A percentile compares a stretch with the other conserved stretches of the same genome.
Conservation (phyloP, 768 basidiomycete species). For the Pleurotus cornucopiae region DNA sequence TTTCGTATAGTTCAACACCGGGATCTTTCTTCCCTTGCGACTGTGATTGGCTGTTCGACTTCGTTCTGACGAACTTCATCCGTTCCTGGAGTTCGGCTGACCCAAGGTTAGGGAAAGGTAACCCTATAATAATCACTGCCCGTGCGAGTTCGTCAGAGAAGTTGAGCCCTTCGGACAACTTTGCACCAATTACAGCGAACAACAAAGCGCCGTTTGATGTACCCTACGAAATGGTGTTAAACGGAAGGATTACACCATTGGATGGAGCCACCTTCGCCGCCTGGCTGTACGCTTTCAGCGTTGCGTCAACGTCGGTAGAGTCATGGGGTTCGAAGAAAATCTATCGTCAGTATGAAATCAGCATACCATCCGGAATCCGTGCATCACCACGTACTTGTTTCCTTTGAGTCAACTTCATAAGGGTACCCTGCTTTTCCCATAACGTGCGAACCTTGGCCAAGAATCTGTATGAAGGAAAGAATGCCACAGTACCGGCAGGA, state of each 20-base stretch:
- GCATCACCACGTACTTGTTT: conserved; percentile 57
- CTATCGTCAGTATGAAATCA: conserved; percentile 31
- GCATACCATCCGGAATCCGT: background rate
- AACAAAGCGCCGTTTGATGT: conserved; percentile 67
- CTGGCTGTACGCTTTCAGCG: conserved; percentile 67
- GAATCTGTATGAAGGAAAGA: conserved; percentile 90
- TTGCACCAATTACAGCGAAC: conserved; percentile 94
- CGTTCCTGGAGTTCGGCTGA: conserved; percentile 89
- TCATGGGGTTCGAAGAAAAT: conserved; percentile 88
- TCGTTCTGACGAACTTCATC: conserved; percentile 70
- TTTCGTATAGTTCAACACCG: conserved; percentile 82
- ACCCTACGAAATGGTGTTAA: background rate
- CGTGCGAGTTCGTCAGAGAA: conserved; percentile 81
- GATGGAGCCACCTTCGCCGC: conserved; percentile 29
- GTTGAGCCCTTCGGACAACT: conserved; percentile 89
- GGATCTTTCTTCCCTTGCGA: conserved; percentile 52
- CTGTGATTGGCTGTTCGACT: conserved; percentile 4
- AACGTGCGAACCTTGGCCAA: conserved; percentile 58
- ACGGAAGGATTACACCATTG: background rate
- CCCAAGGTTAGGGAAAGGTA: conserved; percentile 91
- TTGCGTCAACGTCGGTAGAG: conserved; percentile 63
- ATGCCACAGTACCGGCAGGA: conserved; percentile 88
- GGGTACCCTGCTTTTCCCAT: conserved; percentile 62
- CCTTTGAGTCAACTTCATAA: conserved; percentile 60
- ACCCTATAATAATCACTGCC: conserved; percentile 80